Conservation (phyloP, 257 asterid species). For the Coffea eugenioides region DNA sequence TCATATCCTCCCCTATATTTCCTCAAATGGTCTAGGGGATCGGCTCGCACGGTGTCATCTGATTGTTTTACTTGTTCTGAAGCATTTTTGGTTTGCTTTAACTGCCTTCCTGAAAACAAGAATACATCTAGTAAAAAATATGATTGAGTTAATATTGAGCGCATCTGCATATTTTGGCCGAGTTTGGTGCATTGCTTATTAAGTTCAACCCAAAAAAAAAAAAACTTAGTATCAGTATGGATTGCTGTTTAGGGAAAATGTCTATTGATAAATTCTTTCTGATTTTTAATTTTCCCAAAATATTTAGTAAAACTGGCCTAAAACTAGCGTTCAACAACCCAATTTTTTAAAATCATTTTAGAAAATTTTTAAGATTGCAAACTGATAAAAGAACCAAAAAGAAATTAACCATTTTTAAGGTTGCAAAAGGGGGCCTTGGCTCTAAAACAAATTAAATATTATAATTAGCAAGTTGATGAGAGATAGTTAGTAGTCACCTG, state of each 20-base stretch:
- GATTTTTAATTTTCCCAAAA: too few relatives aligned
- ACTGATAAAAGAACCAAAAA: background rate
- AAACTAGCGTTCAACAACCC: too few relatives aligned
- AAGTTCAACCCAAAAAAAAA: background rate
- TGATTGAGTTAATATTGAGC: too few relatives aligned
- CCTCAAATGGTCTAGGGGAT: slow-evolving; percentile 62
- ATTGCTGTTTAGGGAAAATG: too few relatives aligned
- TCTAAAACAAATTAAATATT: background rate
- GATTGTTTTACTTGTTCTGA: slow-evolving; percentile 13
- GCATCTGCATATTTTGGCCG: too few relatives aligned
- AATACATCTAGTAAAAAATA: background rate
- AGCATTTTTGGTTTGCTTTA: slow-evolving; percentile 25
- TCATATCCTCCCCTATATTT: slow-evolving; percentile 88
- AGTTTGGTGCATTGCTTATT: background rate
- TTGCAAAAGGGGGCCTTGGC: background rate
- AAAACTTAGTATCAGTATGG: background rate
- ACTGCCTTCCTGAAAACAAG: slow-evolving; percentile 42
- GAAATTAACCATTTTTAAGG: background rate
- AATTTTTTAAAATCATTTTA: too few relatives aligned
- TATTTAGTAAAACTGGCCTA: too few relatives aligned
- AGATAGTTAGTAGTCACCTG: slow-evolving; percentile 25
- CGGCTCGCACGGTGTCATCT: slow-evolving; percentile 59
- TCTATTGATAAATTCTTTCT: too few relatives aligned
- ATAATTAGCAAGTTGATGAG: background rate
- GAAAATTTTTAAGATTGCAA: too few relatives aligned